Base-by-base conservation (phyloP, 768 basidiomycete genomes). In the Galerina sulciceps region DNA sequence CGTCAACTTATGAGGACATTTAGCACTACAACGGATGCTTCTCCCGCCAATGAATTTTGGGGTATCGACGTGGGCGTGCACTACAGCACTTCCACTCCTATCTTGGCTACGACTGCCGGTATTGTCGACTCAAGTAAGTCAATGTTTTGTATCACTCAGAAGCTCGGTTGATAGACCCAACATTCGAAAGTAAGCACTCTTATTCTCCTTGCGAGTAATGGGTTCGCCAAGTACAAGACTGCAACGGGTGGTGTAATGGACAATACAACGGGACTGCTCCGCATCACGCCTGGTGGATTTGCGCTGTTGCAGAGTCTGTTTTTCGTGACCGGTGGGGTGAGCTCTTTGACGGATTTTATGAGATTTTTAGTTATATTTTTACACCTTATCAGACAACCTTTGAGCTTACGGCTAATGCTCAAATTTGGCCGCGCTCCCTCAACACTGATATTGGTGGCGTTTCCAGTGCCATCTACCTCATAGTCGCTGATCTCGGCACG, bases 381-480 rank as follows among this genome's bases (percentile, higher is more conserved):
- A 38, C 18, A 37, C 8, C 18, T 14, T 15, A 43, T 59, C n/a
- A 84, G 81, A 71, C 72, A 15, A 79, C 77, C 6, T 86, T 78
- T 62, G 82, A 84, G 67, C 63, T 90, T 51, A 85, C 82, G 1
- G 65, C 83, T 11, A 86, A 88, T 63, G 87, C 85, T 1, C 88
- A 91, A 76, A 84, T 87, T 57, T 90, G 87, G 86, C 88, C 87
- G 0, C 82, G 85, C 38, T 65, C 75, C 2, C 73, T 85, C 58
- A 89, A 90, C 72, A 67, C 72, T 6, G 71, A 72, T 34, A 78
- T 91, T 10, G 86, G 86, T 47, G 89, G 89, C 41, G 66, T 71
- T n/a, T 57, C 72, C 1, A 64, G 67, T 65, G 69, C 70, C 49
- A 86, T 88, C 60, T 88, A 87, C 60, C 73, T 86, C 57, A 77